phyloP scores from a whole-genome alignment of 1,284 basidiomycete genomes.

The Naganishia liquefaciens region DNA sequence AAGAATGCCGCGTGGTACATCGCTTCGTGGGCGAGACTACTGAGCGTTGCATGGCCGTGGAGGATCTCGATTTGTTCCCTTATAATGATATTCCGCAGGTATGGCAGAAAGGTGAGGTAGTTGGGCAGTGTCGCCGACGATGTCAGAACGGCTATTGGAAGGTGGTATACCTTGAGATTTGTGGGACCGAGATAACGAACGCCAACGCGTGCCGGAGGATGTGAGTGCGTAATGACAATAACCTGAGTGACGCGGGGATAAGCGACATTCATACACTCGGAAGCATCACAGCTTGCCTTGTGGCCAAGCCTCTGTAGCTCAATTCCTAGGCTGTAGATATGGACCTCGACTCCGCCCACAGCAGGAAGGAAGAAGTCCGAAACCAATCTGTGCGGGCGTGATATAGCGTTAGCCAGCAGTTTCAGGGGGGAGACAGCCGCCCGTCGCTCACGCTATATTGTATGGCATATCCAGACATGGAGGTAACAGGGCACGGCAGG shows the following conservation, averaged over 20 bases:
- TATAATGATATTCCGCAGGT: conserved; percentile 82
- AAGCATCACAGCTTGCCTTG: conserved; percentile 61
- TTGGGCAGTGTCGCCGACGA: conserved; percentile 91
- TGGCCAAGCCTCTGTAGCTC: conserved; percentile 81
- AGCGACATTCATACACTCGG: no score
- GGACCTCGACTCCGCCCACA: conserved; percentile 94
- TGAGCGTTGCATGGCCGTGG: conserved; percentile 89
- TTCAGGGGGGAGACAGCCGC: not conserved
- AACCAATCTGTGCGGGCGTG: conserved; percentile 65
- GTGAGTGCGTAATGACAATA: conserved; percentile 90
- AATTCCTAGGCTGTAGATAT: conserved; percentile 90
- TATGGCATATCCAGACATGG: conserved; percentile 17
- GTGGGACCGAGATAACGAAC: conserved; percentile 77
- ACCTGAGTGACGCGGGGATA: no score
- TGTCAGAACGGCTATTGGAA: conserved; percentile 79
- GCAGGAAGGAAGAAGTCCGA: conserved; percentile 92
- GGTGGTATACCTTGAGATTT: conserved; percentile 88
- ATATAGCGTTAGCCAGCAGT: not conserved
- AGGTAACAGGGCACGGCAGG: not conserved
- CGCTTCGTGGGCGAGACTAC: conserved; percentile 86
- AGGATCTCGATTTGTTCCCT: conserved; percentile 84
- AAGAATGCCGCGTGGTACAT: conserved; percentile 83
- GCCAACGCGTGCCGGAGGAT: conserved; percentile 79
- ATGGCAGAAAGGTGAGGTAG: conserved; percentile 88
- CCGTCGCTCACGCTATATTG: conserved; percentile 18